Evolutionary conservation across 1,284 basidiomycete genomes (phyloP).

Genomic region (Wolfiporia cocos): DNA sequence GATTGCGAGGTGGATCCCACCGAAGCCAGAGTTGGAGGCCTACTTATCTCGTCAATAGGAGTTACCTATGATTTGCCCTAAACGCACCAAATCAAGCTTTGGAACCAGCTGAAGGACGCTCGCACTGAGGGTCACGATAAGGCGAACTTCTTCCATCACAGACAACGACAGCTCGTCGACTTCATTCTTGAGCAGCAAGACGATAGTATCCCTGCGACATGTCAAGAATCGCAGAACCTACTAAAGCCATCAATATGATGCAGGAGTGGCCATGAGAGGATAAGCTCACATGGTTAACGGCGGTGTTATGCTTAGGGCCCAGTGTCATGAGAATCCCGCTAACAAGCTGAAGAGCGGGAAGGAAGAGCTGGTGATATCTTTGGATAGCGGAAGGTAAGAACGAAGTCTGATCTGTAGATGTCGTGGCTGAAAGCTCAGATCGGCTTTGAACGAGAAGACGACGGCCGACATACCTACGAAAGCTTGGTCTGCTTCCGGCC

Average conservation of each 20-base stretch:
- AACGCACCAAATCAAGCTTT: constrained; percentile 69
- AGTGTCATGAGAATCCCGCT: constrained; percentile 66
- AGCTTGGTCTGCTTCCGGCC: constrained; percentile 77
- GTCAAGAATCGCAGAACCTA: constrained; percentile 74
- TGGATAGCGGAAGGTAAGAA: constrained; percentile 87
- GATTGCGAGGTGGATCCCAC: constrained; percentile 78
- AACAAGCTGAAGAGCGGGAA: constrained; percentile 80
- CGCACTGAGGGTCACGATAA: constrained; percentile 68
- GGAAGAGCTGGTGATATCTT: constrained; percentile 84
- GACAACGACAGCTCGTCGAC: constrained; percentile 56
- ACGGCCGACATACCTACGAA: constrained; percentile 77
- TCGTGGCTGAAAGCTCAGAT: too few relatives aligned
- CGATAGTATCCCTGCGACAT: constrained; percentile 74
- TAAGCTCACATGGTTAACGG: constrained; percentile 54
- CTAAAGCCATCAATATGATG: background rate
- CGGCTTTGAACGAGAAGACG: too few relatives aligned
- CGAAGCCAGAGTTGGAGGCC: constrained; percentile 70
- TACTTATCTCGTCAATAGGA: constrained; percentile 20
- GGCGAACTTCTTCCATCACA: constrained; percentile 69
- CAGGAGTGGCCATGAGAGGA: background rate
- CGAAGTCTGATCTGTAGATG: constrained; percentile 64
- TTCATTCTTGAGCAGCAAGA: constrained; percentile 74
- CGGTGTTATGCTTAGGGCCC: constrained; percentile 57
- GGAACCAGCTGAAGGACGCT: constrained; percentile 64
- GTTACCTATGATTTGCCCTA: background rate